Evolutionary conservation across 805 yeast genomes (phyloP).

Genomic region (Zygosaccharomyces lentus): DNA sequence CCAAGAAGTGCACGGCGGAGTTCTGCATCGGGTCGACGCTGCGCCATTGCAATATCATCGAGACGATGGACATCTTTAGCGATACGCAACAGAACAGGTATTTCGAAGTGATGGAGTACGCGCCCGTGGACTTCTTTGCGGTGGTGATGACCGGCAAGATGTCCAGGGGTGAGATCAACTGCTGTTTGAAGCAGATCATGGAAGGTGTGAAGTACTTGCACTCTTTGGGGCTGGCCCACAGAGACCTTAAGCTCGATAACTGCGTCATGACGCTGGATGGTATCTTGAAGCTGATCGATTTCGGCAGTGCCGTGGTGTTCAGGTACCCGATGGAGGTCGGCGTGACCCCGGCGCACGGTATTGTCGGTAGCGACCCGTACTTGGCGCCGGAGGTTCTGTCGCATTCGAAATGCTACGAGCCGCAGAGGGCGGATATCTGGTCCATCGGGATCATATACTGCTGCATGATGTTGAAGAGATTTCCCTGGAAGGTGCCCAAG

Average conservation of each 20-base stretch:
- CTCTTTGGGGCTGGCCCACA: conserved; percentile 73
- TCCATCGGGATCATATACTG: conserved; percentile 80
- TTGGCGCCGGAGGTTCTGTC: conserved; percentile 76
- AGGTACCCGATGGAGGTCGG: conserved; percentile 67
- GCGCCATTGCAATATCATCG: conserved; percentile 75
- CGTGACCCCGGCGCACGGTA: conserved; percentile 61
- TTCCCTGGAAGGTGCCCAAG: conserved; percentile 85
- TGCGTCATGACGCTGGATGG: conserved; percentile 75
- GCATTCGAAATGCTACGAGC: conserved; percentile 54
- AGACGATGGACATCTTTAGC: conserved; percentile 63
- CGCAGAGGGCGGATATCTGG: conserved; percentile 79
- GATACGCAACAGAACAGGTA: conserved; percentile 62
- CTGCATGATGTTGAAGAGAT: conserved; percentile 79
- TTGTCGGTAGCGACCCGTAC: conserved; percentile 84
- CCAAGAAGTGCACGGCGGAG: conserved; percentile 86
- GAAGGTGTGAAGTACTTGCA: conserved; percentile 73
- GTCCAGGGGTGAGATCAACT: conserved; percentile 76
- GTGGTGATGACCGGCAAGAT: conserved; percentile 83
- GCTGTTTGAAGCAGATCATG: conserved; percentile 70
- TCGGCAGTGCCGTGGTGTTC: conserved; percentile 80
- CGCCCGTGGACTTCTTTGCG: conserved; percentile 79
- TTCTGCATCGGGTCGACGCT: conserved; percentile 80
- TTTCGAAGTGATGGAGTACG: conserved; percentile 81
- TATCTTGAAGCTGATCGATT: conserved; percentile 72
- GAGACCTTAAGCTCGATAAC: conserved; percentile 78